Conservation (phyloP, 2,329 filamentous ascomycete genomes). For the Fusarium penzigii region DNA sequence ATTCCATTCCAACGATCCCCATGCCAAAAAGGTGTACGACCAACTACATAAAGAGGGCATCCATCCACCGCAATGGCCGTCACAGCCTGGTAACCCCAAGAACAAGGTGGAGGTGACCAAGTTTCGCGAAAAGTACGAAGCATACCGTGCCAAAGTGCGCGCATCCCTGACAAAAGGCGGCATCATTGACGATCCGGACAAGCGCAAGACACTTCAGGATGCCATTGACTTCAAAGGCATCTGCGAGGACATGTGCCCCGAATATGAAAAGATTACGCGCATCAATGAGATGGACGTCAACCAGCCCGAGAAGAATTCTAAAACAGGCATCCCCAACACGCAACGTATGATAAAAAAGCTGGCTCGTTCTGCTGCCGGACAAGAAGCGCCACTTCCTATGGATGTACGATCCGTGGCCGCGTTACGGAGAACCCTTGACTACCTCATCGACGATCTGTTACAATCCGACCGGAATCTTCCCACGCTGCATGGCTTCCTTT, state of each 20-base stretch:
- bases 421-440: slow-evolving; percentile 61
- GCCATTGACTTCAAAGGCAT: slow-evolving; percentile 69
- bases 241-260: slow-evolving; percentile 70
- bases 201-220: slow-evolving; percentile 61
- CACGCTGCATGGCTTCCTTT: slow-evolving; percentile 62
- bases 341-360: slow-evolving; percentile 66
- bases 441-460: slow-evolving; percentile 62
- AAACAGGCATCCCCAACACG: slow-evolving; percentile 48
- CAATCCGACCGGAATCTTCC: slow-evolving; percentile 56
- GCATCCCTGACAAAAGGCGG: slow-evolving; percentile 58
- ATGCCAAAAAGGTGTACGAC: slow-evolving; percentile 52
- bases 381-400: slow-evolving; percentile 67
- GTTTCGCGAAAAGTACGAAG: slow-evolving; percentile 57
- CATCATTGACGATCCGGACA: slow-evolving; percentile 65
- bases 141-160: slow-evolving; percentile 58
- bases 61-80: slow-evolving; percentile 55
- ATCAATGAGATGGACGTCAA: slow-evolving; percentile 63
- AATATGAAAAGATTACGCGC: slow-evolving; percentile 64
- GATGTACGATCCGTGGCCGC: slow-evolving; percentile 64
- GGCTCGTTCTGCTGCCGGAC: slow-evolving; percentile 67
- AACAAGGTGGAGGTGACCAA: slow-evolving; percentile 54
- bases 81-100: slow-evolving; percentile 52
- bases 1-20: slow-evolving; percentile 36
- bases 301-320: slow-evolving; percentile 52
- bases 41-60: slow-evolving; percentile 58